These are phyloP conservation scores for Lindgomyces ingoldianus DNA, from an alignment of 495 filamentous ascomycete species.

Conservation along the genomic window DNA sequence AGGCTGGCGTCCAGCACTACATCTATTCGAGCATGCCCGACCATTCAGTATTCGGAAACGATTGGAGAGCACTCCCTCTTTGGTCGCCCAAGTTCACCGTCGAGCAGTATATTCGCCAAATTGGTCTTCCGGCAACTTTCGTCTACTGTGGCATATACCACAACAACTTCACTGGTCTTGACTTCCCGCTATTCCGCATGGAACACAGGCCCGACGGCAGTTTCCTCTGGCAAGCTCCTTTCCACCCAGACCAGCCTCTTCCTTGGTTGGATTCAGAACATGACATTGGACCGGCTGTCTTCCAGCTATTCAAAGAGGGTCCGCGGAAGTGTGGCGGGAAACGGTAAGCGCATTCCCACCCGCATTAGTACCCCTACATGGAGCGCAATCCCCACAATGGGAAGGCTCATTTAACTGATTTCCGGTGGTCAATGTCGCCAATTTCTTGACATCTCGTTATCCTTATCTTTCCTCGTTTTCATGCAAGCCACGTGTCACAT, in stretches of 20 bases:
- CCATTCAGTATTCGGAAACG: slow-evolving; percentile 70
- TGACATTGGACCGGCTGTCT: slow-evolving; percentile 88
- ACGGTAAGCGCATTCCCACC: slow-evolving; percentile 54
- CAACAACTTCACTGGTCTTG: slow-evolving; percentile 95
- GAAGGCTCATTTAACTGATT: not conserved
- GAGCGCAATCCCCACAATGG: not conserved
- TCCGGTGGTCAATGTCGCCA: slow-evolving; percentile 10
- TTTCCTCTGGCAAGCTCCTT: slow-evolving; percentile 93
- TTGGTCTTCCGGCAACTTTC: slow-evolving; percentile 83
- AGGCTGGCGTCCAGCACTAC: slow-evolving; percentile 81
- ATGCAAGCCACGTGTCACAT: not conserved
- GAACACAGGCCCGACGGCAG: slow-evolving; percentile 77
- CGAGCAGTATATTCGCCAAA: slow-evolving; percentile 83
- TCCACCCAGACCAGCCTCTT: slow-evolving; percentile 80
- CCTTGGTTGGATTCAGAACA: slow-evolving; percentile 99
- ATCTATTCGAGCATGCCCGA: slow-evolving; percentile 97
- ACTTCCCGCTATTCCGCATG: slow-evolving; percentile 93
- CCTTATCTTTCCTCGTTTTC: slow-evolving; percentile 8
- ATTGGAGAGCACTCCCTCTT: slow-evolving; percentile 79
- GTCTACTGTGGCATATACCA: slow-evolving; percentile 98
- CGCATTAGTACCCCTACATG: slow-evolving; percentile 18
- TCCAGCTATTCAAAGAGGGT: slow-evolving; percentile 96
- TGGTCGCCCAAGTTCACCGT: slow-evolving; percentile 91
- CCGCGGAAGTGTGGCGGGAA: slow-evolving; percentile 79
- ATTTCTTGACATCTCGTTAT: not conserved